These are phyloP conservation scores for Areca catechu DNA, from an alignment of 176 grass and related monocot species.

Conservation along the genomic window DNA sequence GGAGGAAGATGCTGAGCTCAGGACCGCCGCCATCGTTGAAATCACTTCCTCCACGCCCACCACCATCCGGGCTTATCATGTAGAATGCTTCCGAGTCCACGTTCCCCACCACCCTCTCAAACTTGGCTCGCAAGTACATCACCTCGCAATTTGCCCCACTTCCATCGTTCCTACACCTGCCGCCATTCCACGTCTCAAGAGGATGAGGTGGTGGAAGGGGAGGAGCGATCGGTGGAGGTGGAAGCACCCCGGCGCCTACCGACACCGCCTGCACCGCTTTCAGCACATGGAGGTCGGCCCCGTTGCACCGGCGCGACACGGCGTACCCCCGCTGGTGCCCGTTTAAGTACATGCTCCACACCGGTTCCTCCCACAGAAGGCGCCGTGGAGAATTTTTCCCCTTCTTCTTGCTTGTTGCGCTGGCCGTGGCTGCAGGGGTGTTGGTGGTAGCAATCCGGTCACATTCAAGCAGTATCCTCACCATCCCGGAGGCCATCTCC, in stretches of 20 bases:
- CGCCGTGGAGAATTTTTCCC: neutral
- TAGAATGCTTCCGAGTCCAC: constrained; percentile 13
- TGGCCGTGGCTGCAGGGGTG: too few relatives aligned
- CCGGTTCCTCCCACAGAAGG: neutral
- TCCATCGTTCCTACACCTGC: neutral
- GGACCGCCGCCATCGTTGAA: neutral
- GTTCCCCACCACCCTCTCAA: constrained; percentile 9
- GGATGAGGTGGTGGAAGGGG: neutral
- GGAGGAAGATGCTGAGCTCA: constrained; percentile 12
- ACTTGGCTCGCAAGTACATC: constrained; percentile 15
- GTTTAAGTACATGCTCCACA: constrained; percentile 7
- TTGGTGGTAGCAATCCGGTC: neutral
- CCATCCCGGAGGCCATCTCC: constrained; percentile 11
- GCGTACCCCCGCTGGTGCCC: neutral
- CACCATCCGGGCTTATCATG: constrained; percentile 7
- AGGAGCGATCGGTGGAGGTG: neutral
- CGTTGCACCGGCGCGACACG: neutral
- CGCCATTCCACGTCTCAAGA: neutral
- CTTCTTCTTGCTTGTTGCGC: neutral
- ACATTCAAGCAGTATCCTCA: constrained; percentile 3
- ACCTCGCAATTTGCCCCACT: neutral
- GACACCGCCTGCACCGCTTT: constrained; percentile 7
- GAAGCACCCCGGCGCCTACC: constrained; percentile 1
- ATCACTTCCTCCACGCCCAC: neutral
- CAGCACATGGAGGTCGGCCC: constrained; percentile 13